These are phyloP conservation scores for Protomyces inouyei DNA, from an alignment of 1,139 yeast genomes.

Conservation along the genomic window DNA sequence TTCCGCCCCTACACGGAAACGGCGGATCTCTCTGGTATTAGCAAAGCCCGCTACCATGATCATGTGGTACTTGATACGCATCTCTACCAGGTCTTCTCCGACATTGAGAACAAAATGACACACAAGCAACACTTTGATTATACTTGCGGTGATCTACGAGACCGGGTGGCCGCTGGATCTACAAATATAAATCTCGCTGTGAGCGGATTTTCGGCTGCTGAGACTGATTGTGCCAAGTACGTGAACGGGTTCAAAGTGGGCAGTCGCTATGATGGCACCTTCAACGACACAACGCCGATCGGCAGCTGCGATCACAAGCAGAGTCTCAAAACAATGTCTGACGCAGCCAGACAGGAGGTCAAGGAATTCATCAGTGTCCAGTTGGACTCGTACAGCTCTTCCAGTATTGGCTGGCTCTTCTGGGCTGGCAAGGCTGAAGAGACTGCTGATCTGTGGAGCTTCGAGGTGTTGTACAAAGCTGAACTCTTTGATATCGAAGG, in stretches of 20 bases:
- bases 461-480: constrained; percentile 51
- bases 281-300: constrained; percentile 48
- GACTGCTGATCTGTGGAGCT: constrained; percentile 76
- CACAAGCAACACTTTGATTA: constrained; percentile 58
- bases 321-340: constrained; percentile 29
- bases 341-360: constrained; percentile 40
- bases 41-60: not conserved
- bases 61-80: constrained; percentile 31
- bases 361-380: constrained; percentile 82
- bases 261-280: constrained; percentile 71
- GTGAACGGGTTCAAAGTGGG: constrained; percentile 87
- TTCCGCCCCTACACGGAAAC: not conserved
- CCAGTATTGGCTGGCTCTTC: constrained; percentile 73
- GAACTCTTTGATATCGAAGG: constrained; percentile 44
- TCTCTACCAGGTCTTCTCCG: constrained; percentile 77
- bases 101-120: constrained; percentile 52
- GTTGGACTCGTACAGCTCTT: constrained; percentile 64
- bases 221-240: constrained; percentile 82
- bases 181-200: constrained; percentile 69
- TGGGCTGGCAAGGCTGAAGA: constrained; percentile 89
- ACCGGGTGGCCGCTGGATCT: not conserved
- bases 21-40: too few relatives aligned
- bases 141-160: constrained; percentile 47
- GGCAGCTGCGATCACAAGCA: constrained; percentile 40
- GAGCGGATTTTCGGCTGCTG: constrained; percentile 93